Base-by-base conservation (phyloP, 805 yeast species). In the Brettanomyces sp. region DNA sequence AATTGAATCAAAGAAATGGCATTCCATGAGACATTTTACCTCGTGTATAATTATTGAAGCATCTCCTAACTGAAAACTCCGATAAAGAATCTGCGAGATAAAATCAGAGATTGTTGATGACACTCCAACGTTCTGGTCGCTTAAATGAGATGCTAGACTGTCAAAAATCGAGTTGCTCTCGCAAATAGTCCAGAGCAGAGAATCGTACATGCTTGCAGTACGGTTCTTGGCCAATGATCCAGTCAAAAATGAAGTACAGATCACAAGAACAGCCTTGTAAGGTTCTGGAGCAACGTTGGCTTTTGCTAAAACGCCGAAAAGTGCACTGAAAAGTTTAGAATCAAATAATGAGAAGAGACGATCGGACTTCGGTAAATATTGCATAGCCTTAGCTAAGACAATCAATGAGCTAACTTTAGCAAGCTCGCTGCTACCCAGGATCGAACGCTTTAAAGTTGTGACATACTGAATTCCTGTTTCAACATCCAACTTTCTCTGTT, bases 381-480 rank as follows among this genome's bases (percentile, higher is more conserved):
- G 80, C 39, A 78, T 59, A 25, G 76, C 63, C 50, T 71, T 76
- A 32, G 81, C 75, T 30, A 80, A 59, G 4, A 78, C 77, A 1
- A 74, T 73, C 8, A 79, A 72, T 3, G 77, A 68, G 57, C 74
- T 77, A 42, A 73, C 69, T 50, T 70, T 69, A 47, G 76, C 82
- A 42, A 50, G 70, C 45, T 72, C 72, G 48, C 71, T 75, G 43
- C 64, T 63, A 12, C 75, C 74, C 47, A 71, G 53, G 32, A 76
- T 70, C 40, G 72, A 69, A 11, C 59, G 42, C 47, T 66, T 68
- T 38, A 78, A 46, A 23, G 43, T 47, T 7, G 50, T 51, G 1
- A 54, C 45, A 38, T 56, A 60, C 5, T 45, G 45, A 3, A 49
- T 25, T 4, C 59, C 56, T 1, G 56, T 55, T 14, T 38, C 28